These are phyloP conservation scores for Hypocreales sp. DNA, from an alignment of 2,329 filamentous ascomycete genomes.

Conservation along the genomic window DNA sequence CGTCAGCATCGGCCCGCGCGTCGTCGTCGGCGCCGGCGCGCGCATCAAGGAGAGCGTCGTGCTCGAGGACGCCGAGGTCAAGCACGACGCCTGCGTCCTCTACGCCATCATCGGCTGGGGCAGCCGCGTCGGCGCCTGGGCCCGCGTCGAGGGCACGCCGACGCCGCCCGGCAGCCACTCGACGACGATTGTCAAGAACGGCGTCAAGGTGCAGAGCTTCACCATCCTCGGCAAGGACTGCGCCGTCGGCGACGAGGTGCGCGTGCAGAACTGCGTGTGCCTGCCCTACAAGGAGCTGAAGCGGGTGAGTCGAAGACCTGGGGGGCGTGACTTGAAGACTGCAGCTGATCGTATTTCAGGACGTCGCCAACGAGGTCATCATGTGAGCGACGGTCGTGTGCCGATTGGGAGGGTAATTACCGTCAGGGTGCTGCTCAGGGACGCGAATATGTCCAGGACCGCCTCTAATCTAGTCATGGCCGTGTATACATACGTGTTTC, in stretches of 20 bases:
- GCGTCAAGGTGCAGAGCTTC: conserved; percentile 95
- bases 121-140: conserved; percentile 94
- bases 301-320: conserved; percentile 73
- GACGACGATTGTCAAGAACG: conserved; percentile 93
- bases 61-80: conserved; percentile 86
- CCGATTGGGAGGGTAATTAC: no score
- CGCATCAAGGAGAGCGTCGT: conserved; percentile 95
- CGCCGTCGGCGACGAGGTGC: conserved; percentile 79
- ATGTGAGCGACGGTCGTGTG: conserved; percentile 47
- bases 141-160: conserved; percentile 88
- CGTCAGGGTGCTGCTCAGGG: no score
- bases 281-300: conserved; percentile 97
- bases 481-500: no score
- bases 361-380: conserved; percentile 77
- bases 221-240: conserved; percentile 97
- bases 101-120: conserved; percentile 97
- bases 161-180: conserved; percentile 77
- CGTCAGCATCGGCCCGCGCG: conserved; percentile 89
- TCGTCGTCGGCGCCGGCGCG: conserved; percentile 66
- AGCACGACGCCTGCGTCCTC: conserved; percentile 88
- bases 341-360: no score
- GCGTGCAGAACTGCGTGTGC: conserved; percentile 96
- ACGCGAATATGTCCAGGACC: no score
- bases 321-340: no score
- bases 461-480: no score